Evolutionary conservation across 352 stramenopile species (phyloP), one percentile per base, ranked within the genome.

Genomic region (Ophiocytium majus): DNA sequence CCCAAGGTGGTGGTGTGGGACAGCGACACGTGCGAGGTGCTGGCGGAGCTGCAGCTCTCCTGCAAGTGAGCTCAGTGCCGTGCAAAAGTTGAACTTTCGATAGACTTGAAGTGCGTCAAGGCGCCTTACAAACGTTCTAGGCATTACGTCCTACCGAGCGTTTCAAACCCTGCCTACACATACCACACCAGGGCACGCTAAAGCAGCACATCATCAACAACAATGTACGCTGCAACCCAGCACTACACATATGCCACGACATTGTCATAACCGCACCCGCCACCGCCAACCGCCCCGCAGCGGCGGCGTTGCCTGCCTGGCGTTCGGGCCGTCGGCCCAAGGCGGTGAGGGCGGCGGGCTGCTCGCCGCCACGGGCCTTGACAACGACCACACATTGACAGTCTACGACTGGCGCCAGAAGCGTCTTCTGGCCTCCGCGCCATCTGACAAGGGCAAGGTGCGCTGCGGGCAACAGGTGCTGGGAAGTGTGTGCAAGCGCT

Each of bases 351-450:
- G 31, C 63, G 63, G 50, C 50, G 28, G 79, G 49, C 1, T 75
- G 9, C 1, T 75, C 63, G 9, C 9, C 10, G 95, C 89, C 37
- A 89, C 96, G 35, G 93, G 93, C 0, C 83, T 95, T 1, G 94
- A 97, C 81, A 23, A 75, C 31, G 28, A 88, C 19, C 75, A 90
- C 71, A 63, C 76, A n/a, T 10, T 91, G 5, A 57, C 35, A 10
- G 74, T 91, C 0, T 89, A 91, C 80, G 82, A 91, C 63, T 91
- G 88, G 88, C 17, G 34, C 10, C 86, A 89, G 50, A 71, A 64
- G 49, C 23, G 79, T 32, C 31, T 84, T 35, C 35, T 86, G 66
- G 10, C 90, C 28, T 50, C 83, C 34, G 66, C 81, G 0, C 83
- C 82, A 5, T 80, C 79, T 23, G 83, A 85, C 82, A 89, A 89